Conservation (phyloP, 768 basidiomycete genomes). For the Auriscalpium vulgare region DNA sequence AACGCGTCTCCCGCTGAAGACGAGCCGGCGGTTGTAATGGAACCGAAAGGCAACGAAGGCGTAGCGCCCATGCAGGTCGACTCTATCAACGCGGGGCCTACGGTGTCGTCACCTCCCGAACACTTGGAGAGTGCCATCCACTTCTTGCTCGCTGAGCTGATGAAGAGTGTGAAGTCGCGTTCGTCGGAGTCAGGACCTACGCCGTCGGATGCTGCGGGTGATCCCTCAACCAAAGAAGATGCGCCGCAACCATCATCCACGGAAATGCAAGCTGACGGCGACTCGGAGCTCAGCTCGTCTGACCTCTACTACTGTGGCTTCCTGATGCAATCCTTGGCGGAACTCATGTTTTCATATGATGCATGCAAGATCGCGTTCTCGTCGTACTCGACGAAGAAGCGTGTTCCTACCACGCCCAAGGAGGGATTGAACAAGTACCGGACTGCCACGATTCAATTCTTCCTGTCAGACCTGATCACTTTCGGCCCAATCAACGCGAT, state of each 20-base stretch:
- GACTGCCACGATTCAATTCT: conserved; percentile 63
- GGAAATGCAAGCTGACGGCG: conserved; percentile 1
- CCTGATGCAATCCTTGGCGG: conserved; percentile 87
- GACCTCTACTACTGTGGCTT: conserved; percentile 61
- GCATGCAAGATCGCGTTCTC: conserved; percentile 84
- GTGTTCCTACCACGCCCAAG: conserved; percentile 52
- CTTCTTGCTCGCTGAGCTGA: conserved; percentile 65
- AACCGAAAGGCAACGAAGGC: background rate
- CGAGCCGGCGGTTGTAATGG: background rate
- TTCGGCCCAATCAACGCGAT: conserved; percentile 66
- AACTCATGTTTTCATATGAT: conserved; percentile 89
- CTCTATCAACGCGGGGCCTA: conserved; percentile 16
- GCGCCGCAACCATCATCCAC: background rate
- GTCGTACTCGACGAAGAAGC: conserved; percentile 63
- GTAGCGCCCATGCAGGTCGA: conserved; percentile 9
- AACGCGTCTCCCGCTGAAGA: background rate
- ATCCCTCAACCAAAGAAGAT: background rate
- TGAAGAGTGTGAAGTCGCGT: conserved; percentile 40
- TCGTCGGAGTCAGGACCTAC: conserved; percentile 1
- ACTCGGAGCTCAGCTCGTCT: background rate
- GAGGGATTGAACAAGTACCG: conserved; percentile 53
- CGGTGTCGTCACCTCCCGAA: conserved; percentile 26
- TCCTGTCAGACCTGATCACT: conserved; percentile 77
- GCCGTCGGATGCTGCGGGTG: background rate
- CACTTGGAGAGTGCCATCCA: conserved; percentile 56